Conservation (phyloP, 495 filamentous ascomycete genomes). For the Mycothermus thermophilus region DNA sequence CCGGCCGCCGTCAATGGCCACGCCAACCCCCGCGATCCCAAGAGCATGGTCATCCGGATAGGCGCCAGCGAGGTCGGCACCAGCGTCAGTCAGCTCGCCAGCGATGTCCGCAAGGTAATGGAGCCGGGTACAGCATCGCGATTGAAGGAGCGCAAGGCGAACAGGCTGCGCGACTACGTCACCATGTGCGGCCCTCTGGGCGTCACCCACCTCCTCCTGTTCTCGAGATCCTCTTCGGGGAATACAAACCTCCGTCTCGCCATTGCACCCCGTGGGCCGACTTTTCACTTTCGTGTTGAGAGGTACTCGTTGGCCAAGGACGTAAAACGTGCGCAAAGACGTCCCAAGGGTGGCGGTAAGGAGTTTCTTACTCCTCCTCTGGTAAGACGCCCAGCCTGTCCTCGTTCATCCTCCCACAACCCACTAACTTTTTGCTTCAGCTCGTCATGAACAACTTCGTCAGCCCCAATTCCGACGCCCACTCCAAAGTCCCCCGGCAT, state of each 20-base stretch:
- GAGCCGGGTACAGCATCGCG: constrained; percentile 84
- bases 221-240: constrained; percentile 77
- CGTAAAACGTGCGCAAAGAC: constrained; percentile 63
- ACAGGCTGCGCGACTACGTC: constrained; percentile 82
- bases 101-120: constrained; percentile 87
- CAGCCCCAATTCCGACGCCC: constrained; percentile 50
- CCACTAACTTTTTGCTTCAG: constrained; percentile 23
- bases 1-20: constrained; percentile 24
- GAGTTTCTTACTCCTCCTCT: constrained; percentile 73
- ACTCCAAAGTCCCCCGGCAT: constrained; percentile 56
- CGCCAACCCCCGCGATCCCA: constrained; percentile 49
- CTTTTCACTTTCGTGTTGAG: constrained; percentile 89
- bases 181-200: constrained; percentile 92
- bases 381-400: constrained; percentile 25
- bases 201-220: constrained; percentile 86
- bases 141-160: constrained; percentile 76
- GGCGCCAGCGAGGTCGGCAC: constrained; percentile 88
- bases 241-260: constrained; percentile 89
- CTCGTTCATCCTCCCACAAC: background rate
- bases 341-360: constrained; percentile 65
- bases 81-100: constrained; percentile 80
- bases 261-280: constrained; percentile 80
- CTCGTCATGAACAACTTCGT: constrained; percentile 98
- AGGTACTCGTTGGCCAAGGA: constrained; percentile 91
- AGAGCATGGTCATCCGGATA: constrained; percentile 96